Conservation (phyloP, 208 protist genomes). For the Acanthamoeba triangularis region DNA sequence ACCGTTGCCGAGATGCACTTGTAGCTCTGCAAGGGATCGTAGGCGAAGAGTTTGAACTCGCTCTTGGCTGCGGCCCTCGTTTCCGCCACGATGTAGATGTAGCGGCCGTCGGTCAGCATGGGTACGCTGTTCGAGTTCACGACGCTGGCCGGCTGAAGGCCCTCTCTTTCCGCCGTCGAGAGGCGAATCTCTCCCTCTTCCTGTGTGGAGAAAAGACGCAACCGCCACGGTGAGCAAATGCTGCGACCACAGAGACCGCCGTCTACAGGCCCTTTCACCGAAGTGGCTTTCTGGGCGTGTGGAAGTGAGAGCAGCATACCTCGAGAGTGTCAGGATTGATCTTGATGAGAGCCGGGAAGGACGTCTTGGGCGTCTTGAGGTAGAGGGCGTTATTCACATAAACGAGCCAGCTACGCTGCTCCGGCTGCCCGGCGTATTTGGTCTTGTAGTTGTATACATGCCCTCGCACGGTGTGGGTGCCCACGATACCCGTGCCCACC, state of each 20-base stretch:
- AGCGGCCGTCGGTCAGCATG: slow-evolving; percentile 34
- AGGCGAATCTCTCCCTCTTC: slow-evolving; percentile 46
- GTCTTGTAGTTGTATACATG: slow-evolving; percentile 51
- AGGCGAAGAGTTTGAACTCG: slow-evolving; percentile 56
- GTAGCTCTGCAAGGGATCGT: slow-evolving; percentile 49
- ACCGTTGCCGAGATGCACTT: slow-evolving; percentile 42
- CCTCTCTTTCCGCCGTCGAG: background rate
- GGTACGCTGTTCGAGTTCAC: slow-evolving; percentile 22
- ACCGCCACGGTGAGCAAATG: background rate
- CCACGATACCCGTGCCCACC: slow-evolving; percentile 46
- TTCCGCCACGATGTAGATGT: slow-evolving; percentile 47
- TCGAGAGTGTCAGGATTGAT: slow-evolving; percentile 33
- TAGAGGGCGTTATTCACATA: slow-evolving; percentile 39
- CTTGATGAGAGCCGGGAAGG: slow-evolving; percentile 7
- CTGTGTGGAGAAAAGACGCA: background rate
- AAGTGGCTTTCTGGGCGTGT: background rate
- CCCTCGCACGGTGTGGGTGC: background rate
- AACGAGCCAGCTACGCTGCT: slow-evolving; percentile 12
- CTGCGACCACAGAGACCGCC: too few relatives aligned
- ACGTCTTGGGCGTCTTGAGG: background rate
- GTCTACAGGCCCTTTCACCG: too few relatives aligned
- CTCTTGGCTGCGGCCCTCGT: background rate
- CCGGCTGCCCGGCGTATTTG: background rate
- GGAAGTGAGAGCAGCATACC: background rate
- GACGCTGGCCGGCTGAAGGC: background rate